Evolutionary conservation across 345 rosid species (phyloP).

Genomic region (Clarkia xantiana): DNA sequence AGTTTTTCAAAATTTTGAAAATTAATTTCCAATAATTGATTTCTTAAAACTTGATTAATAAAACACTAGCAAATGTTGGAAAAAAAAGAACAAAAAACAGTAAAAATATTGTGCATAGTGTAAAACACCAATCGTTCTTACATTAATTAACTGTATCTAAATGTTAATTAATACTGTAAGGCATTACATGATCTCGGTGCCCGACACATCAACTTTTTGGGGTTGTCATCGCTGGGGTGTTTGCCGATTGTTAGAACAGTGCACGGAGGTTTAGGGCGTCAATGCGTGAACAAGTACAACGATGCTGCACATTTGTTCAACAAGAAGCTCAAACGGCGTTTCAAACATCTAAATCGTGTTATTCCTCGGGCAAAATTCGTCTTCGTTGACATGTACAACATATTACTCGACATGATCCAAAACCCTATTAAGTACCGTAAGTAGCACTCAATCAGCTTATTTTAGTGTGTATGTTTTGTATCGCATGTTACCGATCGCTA

Average conservation of each 20-base stretch:
- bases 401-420: constrained; percentile 11
- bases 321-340: constrained; percentile 5
- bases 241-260: constrained; percentile 16
- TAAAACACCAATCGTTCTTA: neutral
- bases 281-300: constrained; percentile 11
- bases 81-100: too few relatives aligned
- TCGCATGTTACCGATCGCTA: too few relatives aligned
- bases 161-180: constrained; percentile 6
- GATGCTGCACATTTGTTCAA: constrained; percentile 16
- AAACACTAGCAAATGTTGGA: too few relatives aligned
- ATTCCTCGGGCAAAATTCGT: constrained; percentile 6
- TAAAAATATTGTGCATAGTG: too few relatives aligned
- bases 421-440: constrained; percentile 18
- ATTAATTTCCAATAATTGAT: too few relatives aligned
- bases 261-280: constrained; percentile 8
- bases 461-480: too few relatives aligned
- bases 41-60: too few relatives aligned
- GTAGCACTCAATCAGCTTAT: neutral
- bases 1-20: too few relatives aligned
- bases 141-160: neutral
- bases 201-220: constrained; percentile 8
- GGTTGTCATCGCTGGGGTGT: constrained; percentile 17
- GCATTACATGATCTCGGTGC: constrained; percentile 21
- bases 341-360: neutral
- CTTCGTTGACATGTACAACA: constrained; percentile 10